A percentile compares a stretch with the other conserved stretches of the same genome.
These are phyloP conservation scores for Fraxinus velutina DNA, from an alignment of 305 asterid genomes.

Conservation along the genomic window DNA sequence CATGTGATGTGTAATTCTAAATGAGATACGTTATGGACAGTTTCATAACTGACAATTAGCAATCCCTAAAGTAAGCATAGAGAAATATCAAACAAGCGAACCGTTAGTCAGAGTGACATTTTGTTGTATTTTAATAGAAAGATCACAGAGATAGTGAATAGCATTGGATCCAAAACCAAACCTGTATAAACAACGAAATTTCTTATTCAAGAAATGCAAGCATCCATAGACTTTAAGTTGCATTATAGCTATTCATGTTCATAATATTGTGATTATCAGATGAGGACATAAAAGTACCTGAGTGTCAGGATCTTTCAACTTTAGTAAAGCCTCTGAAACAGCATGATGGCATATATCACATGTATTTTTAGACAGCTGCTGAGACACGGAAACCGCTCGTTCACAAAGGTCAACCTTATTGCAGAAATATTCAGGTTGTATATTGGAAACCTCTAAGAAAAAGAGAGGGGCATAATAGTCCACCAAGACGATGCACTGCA, in stretches of 20 bases:
- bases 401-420: slow-evolving; percentile 58
- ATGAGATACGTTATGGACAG: not conserved
- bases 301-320: slow-evolving; percentile 90
- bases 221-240: not conserved
- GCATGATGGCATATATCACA: slow-evolving; percentile 70
- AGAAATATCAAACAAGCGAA: not conserved
- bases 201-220: not conserved
- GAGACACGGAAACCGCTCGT: slow-evolving; percentile 34
- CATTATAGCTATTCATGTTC: not conserved
- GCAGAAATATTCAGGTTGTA: slow-evolving; percentile 60
- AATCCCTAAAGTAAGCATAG: not conserved
- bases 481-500: slow-evolving; percentile 81
- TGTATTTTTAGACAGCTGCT: slow-evolving; percentile 42
- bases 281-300: slow-evolving; percentile 42
- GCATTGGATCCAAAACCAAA: not conserved
- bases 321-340: slow-evolving; percentile 58
- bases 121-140: not conserved
- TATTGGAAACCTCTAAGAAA: slow-evolving; percentile 55
- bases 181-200: not conserved
- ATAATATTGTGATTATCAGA: not conserved
- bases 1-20: not conserved
- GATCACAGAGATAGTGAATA: not conserved
- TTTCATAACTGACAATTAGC: not conserved
- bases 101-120: not conserved
- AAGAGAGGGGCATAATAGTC: slow-evolving; percentile 84